Evolutionary conservation across 495 filamentous ascomycete genomes (phyloP), one percentile per base, ranked within the genome.

Genomic region (Pseudevernia furfuracea): DNA sequence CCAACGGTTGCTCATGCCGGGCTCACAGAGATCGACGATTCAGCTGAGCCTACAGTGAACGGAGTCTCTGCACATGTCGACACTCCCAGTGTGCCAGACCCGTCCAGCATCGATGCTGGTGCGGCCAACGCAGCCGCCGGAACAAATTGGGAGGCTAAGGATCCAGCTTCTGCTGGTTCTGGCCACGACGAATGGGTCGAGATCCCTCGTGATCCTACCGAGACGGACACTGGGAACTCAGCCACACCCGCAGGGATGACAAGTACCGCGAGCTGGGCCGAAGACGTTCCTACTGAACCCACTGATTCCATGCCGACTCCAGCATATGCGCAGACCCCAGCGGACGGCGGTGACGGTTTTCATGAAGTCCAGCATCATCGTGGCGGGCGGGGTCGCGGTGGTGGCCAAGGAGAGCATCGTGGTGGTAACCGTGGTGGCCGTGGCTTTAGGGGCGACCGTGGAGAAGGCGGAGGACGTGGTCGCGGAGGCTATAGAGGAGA

Each of bases 1-100:
- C 89, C 88, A 28, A 93, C 91, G 2, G 69, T 90, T 64, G 87
- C 82, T 64, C 83, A 93, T 71, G 92, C 90, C 39, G 84, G 84
- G 49, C 76, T 89, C 46, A 93, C 89, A 53, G 91, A 96, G 75
- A 79, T 89, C 41, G 77, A 86, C 75, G 64, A 63, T 44, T 34
- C 36, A 34, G 60, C 61, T 44, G 62, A 66, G 46, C 59, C 70
- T 48, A 57, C 53, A 10, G 55, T 70, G n/a, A 68, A 67, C n/a
- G 75, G 80, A 12, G 73, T 76, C 56, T 71, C 73, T 23, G 75
- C 76, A 28, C 70, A 74, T 34, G 67, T 72, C 6, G 74, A 77
- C n/a, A 68, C 81, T 46, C 74, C 79, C 43, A 83, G 78, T 59
- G 84, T 84, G 41, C 83, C 83, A 34, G 67, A 67, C 56, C 72